Base-by-base conservation (phyloP, 2,329 filamentous ascomycete genomes). In the Elsinoe perseae region DNA sequence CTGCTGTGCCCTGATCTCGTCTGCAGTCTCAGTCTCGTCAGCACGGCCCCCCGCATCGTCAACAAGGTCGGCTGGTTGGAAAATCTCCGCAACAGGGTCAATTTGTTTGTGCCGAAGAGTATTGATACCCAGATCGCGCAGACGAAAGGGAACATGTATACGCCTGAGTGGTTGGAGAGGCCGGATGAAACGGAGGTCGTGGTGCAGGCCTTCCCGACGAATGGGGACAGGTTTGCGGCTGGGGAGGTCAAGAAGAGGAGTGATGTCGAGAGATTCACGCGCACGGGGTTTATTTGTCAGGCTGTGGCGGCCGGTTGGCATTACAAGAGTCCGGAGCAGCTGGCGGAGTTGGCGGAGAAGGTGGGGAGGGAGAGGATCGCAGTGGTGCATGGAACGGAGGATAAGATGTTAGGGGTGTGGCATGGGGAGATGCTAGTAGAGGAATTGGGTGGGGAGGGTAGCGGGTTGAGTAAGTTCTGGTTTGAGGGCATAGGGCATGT, bases 171-270 rank as follows among this genome's bases (percentile, higher is more conserved):
- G 77, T 79, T 93, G 6, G 64, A 70, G 21, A 66, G 69, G 4
- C 81, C 84, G 0, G 87, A 92, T 69, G 76, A 68, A 25, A 66
- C 67, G 16, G 72, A 75, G 50, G 67, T 63, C 44, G 66, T 70
- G 1, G 66, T 72, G 57, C 63, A 75, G 34, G 70, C 69, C 7
- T 95, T 93, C 68, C 79, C 79, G 3, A 88, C 77, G 54, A 93
- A 92, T 66, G 89, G 83, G 58, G 86, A 93, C 72, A 84, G 90
- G 4, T 92, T 90, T 65, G 84, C 86, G 23, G 89, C 90, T 0
- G 82, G 85, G 62, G 89, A 95, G 70, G 70, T 95, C 60, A 76
- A 75, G 65, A 95, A 95, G 74, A 78, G 86, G 16, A 72, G 76
- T 14, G 77, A 86, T 57, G 72, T 77, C 1, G 72, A 75, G 0